Evolutionary conservation across 2,329 filamentous ascomycete genomes (phyloP).

Genomic region (Calonectria henricotiae): DNA sequence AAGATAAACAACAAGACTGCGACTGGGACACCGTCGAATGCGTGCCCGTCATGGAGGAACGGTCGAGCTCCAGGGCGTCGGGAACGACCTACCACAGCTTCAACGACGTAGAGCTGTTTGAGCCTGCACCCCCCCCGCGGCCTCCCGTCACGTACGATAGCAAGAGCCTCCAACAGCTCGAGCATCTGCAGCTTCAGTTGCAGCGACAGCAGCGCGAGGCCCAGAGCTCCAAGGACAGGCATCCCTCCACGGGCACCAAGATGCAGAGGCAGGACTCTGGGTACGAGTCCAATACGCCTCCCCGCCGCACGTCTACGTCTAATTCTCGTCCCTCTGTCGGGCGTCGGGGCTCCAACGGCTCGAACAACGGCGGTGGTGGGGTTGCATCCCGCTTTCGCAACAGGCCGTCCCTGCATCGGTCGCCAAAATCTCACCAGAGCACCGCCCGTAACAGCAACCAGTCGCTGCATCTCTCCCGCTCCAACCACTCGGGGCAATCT

Average conservation of each 20-base stretch:
- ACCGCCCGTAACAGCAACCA: slow-evolving; percentile 53
- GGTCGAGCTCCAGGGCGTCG: slow-evolving; percentile 64
- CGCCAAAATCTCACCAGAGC: slow-evolving; percentile 57
- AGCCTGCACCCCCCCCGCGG: slow-evolving; percentile 57
- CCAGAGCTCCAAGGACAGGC: slow-evolving; percentile 50
- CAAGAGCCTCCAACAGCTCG: slow-evolving; percentile 45
- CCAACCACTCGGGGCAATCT: slow-evolving; percentile 53
- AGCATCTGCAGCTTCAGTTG: slow-evolving; percentile 46
- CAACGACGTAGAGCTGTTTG: slow-evolving; percentile 66
- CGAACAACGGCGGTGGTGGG: slow-evolving; percentile 47
- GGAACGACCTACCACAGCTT: slow-evolving; percentile 72
- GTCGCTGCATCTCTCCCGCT: slow-evolving; percentile 57
- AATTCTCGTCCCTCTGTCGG: slow-evolving; percentile 53
- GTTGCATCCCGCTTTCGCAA: slow-evolving; percentile 56
- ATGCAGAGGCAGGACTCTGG: slow-evolving; percentile 74
- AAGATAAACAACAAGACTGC: background rate
- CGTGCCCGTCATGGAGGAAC: slow-evolving; percentile 53
- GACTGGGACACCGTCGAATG: slow-evolving; percentile 42
- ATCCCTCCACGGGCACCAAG: slow-evolving; percentile 55
- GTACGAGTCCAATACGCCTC: slow-evolving; percentile 68
- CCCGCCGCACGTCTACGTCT: slow-evolving; percentile 60
- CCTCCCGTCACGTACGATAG: slow-evolving; percentile 49
- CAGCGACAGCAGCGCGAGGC: slow-evolving; percentile 47
- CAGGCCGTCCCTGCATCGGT: slow-evolving; percentile 62
- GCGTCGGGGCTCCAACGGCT: slow-evolving; percentile 58